Conservation (phyloP, 345 rosid species). For the sweet orange (Citrus sinensis) region DNA sequence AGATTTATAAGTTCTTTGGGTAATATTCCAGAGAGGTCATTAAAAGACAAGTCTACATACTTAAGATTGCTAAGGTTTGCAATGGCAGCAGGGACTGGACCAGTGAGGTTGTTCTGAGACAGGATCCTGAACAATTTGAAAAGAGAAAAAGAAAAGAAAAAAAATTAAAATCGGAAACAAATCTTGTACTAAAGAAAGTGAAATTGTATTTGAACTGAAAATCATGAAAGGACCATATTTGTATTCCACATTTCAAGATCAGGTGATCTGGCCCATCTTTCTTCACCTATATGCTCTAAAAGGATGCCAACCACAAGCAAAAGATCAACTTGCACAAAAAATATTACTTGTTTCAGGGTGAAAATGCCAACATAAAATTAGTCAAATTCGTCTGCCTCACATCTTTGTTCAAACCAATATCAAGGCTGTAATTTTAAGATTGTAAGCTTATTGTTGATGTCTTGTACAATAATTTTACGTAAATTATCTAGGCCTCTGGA, state of each 20-base stretch:
- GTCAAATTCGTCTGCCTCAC: neutral
- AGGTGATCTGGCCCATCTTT: neutral
- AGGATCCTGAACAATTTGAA: slow-evolving; percentile 47
- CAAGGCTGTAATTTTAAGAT: neutral
- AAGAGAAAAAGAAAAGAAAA: neutral
- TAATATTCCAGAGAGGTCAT: slow-evolving; percentile 62
- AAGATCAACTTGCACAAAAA: neutral
- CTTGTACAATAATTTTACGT: neutral
- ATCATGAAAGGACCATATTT: neutral
- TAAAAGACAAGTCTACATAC: slow-evolving; percentile 69
- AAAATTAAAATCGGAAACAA: neutral
- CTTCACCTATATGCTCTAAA: neutral
- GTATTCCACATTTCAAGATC: neutral
- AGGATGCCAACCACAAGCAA: neutral
- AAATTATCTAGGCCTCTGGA: neutral
- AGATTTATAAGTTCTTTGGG: slow-evolving; percentile 81
- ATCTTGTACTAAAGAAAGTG: neutral
- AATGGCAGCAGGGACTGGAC: slow-evolving; percentile 60
- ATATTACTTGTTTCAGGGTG: neutral
- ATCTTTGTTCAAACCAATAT: neutral
- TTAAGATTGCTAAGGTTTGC: slow-evolving; percentile 59
- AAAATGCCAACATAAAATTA: neutral
- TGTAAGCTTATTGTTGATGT: neutral
- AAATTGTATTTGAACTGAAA: neutral
- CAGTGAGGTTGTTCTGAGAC: slow-evolving; percentile 64